These are phyloP conservation scores for Mortierella sp. DNA, from an alignment of 371 early-diverging fungal species.

Conservation along the genomic window DNA sequence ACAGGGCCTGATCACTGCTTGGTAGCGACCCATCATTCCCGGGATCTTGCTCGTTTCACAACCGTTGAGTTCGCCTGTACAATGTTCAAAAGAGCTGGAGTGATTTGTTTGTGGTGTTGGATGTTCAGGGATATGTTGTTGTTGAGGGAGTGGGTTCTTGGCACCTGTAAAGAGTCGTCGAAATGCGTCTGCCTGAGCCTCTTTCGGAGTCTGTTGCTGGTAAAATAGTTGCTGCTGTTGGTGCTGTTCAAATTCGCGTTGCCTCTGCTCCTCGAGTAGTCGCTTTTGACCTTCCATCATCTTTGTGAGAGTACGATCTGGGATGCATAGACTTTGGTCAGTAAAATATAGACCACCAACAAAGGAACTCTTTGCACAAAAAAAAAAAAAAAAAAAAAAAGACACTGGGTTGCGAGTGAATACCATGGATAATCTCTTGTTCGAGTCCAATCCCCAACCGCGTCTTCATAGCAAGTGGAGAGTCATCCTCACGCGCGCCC, in stretches of 20 bases:
- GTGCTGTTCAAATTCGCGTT: slow-evolving; percentile 6
- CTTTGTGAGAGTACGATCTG: slow-evolving; percentile 42
- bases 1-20: slow-evolving; percentile 28
- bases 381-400: neutral
- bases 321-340: neutral
- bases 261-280: slow-evolving; percentile 26
- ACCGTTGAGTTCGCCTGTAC: slow-evolving; percentile 45
- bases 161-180: slow-evolving; percentile 35
- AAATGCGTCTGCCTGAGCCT: slow-evolving; percentile 32
- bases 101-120: neutral
- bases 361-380: neutral
- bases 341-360: neutral
- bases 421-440: slow-evolving; percentile 49
- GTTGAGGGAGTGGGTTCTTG: slow-evolving; percentile 7
- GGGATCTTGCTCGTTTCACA: slow-evolving; percentile 42
- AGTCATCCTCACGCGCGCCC: slow-evolving; percentile 38
- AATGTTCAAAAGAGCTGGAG: slow-evolving; percentile 26
- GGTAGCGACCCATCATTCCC: slow-evolving; percentile 38
- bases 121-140: neutral
- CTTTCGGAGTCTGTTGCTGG: slow-evolving; percentile 8
- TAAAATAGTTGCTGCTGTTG: slow-evolving; percentile 5
- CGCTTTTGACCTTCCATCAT: slow-evolving; percentile 42
- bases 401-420: neutral
- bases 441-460: slow-evolving; percentile 45
- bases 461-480: slow-evolving; percentile 44